Conservation (phyloP, 2,329 filamentous ascomycete species). For the Penicillium sp. region DNA sequence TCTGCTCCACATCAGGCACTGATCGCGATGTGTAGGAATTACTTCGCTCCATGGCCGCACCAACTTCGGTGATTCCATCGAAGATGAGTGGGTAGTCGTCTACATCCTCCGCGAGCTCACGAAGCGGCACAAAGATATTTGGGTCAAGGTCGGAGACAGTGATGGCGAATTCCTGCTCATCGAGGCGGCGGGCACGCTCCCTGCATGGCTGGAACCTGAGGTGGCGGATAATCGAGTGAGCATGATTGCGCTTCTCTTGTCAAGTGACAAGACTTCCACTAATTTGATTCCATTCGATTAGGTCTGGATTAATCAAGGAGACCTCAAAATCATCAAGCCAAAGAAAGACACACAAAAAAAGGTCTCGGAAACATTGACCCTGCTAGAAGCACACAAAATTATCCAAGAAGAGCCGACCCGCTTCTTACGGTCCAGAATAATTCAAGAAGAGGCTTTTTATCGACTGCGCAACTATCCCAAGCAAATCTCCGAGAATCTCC, state of each 20-base stretch:
- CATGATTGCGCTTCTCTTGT: neutral
- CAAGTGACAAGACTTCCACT: neutral
- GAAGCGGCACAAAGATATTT: slow-evolving; percentile 67
- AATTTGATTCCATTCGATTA: slow-evolving; percentile 18
- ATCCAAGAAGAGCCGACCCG: slow-evolving; percentile 57
- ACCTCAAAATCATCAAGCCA: slow-evolving; percentile 68
- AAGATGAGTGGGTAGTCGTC: slow-evolving; percentile 96
- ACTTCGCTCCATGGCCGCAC: slow-evolving; percentile 71
- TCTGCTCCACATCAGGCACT: slow-evolving; percentile 12
- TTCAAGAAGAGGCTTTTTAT: slow-evolving; percentile 90
- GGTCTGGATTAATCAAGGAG: slow-evolving; percentile 82
- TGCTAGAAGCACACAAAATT: slow-evolving; percentile 62
- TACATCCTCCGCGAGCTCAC: slow-evolving; percentile 82
- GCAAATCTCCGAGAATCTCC: slow-evolving; percentile 71
- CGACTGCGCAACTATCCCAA: slow-evolving; percentile 78
- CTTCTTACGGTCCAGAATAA: slow-evolving; percentile 67
- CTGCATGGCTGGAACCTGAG: slow-evolving; percentile 88
- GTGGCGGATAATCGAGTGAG: slow-evolving; percentile 73
- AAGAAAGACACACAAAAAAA: slow-evolving; percentile 46
- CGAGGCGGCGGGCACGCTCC: slow-evolving; percentile 84
- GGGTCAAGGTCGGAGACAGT: slow-evolving; percentile 79
- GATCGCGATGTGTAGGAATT: slow-evolving; percentile 34
- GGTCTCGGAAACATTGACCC: slow-evolving; percentile 51
- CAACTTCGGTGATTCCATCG: slow-evolving; percentile 89
- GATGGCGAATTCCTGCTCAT: slow-evolving; percentile 95